These are phyloP conservation scores for Rusavskia elegans DNA, from an alignment of 495 filamentous ascomycete species.

Conservation along the genomic window DNA sequence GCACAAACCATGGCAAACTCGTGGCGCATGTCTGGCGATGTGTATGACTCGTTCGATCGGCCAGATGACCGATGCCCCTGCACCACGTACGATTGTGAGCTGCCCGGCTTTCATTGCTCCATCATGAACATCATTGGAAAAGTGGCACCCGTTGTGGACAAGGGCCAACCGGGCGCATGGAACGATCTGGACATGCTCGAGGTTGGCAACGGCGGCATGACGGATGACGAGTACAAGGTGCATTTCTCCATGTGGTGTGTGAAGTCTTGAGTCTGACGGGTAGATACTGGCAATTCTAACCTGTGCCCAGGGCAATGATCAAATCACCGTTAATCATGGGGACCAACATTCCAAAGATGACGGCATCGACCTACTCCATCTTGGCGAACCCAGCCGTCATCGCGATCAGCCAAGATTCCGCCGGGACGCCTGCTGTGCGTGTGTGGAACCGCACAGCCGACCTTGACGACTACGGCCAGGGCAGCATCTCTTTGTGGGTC, in stretches of 20 bases:
- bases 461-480: slow-evolving; percentile 15
- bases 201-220: slow-evolving; percentile 44
- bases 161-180: slow-evolving; percentile 20
- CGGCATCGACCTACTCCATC: slow-evolving; percentile 19
- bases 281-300: not conserved
- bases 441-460: slow-evolving; percentile 22
- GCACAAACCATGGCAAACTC: slow-evolving; percentile 39
- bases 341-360: slow-evolving; percentile 17
- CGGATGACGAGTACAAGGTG: slow-evolving; percentile 21
- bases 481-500: slow-evolving; percentile 35
- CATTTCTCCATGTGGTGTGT: slow-evolving; percentile 22
- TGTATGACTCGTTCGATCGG: slow-evolving; percentile 21
- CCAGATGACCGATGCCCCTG: slow-evolving; percentile 25
- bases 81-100: slow-evolving; percentile 25
- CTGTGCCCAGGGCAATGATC: slow-evolving; percentile 13
- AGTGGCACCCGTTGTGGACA: slow-evolving; percentile 21
- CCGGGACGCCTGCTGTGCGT: slow-evolving; percentile 20
- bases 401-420: slow-evolving; percentile 29
- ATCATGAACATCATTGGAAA: slow-evolving; percentile 36
- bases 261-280: not conserved
- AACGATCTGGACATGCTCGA: slow-evolving; percentile 42
- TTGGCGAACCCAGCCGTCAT: slow-evolving; percentile 28
- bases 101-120: slow-evolving; percentile 38
- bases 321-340: slow-evolving; percentile 19
- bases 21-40: slow-evolving; percentile 40